phyloP scores from a whole-genome alignment of 1,139 yeast genomes.

The Arxiozyma heterogenica region DNA sequence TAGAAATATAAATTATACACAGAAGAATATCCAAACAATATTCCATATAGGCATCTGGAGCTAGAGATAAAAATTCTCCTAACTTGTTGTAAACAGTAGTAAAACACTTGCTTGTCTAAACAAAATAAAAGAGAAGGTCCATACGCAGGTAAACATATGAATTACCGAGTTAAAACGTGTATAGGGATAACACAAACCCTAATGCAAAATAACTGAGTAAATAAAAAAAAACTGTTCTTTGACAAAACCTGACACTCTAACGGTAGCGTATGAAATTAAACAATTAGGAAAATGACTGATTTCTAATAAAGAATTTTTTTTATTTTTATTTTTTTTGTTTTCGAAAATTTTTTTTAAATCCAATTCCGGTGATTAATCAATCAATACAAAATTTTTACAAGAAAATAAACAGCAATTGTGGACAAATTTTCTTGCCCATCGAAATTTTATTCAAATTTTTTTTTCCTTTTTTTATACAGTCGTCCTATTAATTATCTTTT shows the following conservation, averaged over 20 bases:
- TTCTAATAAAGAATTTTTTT: background rate
- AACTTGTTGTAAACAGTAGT: no score
- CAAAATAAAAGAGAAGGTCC: background rate
- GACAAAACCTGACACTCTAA: background rate
- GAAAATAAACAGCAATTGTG: background rate
- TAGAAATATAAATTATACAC: background rate
- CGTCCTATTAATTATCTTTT: background rate
- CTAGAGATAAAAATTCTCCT: background rate
- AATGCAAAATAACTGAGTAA: background rate
- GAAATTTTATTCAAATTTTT: no score
- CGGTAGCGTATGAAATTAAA: background rate
- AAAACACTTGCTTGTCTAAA: no score
- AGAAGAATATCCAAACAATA: no score
- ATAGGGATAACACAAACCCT: background rate
- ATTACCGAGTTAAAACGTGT: background rate
- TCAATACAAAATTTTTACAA: background rate
- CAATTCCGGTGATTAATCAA: background rate
- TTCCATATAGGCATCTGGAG: background rate
- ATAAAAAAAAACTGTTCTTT: background rate
- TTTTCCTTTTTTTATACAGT: background rate
- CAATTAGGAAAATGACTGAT: background rate
- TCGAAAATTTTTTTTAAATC: no score
- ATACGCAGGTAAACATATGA: background rate
- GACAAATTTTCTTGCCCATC: background rate
- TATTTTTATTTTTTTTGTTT: background rate